Percentiles rank a stretch among this genome's conserved stretches.
These are phyloP conservation scores for Sclerotinia borealis DNA, from an alignment of 2,329 filamentous ascomycete genomes.

Conservation along the genomic window DNA sequence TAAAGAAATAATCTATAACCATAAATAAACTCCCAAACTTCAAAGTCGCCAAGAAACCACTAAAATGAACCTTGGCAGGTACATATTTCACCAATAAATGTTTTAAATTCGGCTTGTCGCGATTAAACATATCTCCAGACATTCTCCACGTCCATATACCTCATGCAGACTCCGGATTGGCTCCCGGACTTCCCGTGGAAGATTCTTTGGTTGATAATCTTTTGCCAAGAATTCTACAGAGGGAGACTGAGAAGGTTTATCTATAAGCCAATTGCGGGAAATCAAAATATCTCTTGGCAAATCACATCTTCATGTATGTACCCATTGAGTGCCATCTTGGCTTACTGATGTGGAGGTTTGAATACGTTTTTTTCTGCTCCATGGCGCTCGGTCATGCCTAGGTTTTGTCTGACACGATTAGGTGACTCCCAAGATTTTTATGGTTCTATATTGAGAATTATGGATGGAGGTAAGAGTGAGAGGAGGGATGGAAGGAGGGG, in stretches of 20 bases:
- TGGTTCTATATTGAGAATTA: neutral
- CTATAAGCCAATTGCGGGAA: neutral
- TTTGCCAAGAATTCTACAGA: neutral
- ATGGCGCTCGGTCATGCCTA: conserved; percentile 1
- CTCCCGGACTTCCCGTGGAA: neutral
- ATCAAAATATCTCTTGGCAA: conserved; percentile 5
- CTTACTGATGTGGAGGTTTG: conserved; percentile 4
- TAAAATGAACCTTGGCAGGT: neutral
- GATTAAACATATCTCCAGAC: neutral
- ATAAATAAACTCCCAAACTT: neutral
- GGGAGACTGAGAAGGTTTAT: neutral
- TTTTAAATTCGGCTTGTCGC: neutral
- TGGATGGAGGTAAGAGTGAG: neutral
- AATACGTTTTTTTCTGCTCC: neutral
- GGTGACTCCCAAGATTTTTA: neutral
- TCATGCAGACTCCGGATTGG: conserved; percentile 2
- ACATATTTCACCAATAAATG: neutral
- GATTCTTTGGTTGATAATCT: neutral
- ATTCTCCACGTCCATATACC: neutral
- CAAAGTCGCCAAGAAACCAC: neutral
- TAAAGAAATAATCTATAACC: no score
- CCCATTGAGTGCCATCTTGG: conserved; percentile 6
- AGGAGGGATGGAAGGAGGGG: neutral
- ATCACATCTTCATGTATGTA: neutral
- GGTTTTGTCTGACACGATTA: conserved; percentile 8